These are phyloP conservation scores for Cutaneotrichosporon sp. DNA, from an alignment of 1,284 basidiomycete genomes.

Conservation along the genomic window DNA sequence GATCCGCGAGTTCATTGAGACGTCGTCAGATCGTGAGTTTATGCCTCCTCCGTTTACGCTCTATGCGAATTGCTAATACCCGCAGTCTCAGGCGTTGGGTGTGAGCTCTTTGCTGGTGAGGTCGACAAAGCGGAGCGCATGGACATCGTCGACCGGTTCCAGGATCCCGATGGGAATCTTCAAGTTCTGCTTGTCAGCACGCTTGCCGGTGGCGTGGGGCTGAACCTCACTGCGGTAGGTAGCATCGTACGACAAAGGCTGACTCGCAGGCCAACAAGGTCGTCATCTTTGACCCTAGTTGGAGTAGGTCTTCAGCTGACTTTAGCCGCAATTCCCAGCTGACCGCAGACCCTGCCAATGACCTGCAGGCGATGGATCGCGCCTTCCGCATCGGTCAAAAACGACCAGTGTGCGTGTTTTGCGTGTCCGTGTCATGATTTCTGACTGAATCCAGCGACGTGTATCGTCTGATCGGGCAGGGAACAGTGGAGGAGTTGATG, in stretches of 20 bases:
- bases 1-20: slow-evolving; percentile 47
- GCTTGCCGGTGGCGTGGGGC: slow-evolving; percentile 40
- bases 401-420: slow-evolving; percentile 46
- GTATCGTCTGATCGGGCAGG: slow-evolving; percentile 53
- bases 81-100: slow-evolving; percentile 35
- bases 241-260: neutral
- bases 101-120: slow-evolving; percentile 49
- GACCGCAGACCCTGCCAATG: slow-evolving; percentile 43
- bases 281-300: slow-evolving; percentile 50
- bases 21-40: slow-evolving; percentile 38
- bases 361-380: slow-evolving; percentile 52
- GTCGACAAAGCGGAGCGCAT: slow-evolving; percentile 44
- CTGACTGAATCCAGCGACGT: slow-evolving; percentile 41
- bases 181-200: slow-evolving; percentile 49
- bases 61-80: too few relatives aligned
- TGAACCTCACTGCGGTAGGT: slow-evolving; percentile 45
- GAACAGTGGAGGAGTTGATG: slow-evolving; percentile 52
- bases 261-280: slow-evolving; percentile 47
- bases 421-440: neutral
- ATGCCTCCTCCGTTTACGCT: slow-evolving; percentile 16
- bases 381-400: slow-evolving; percentile 55
- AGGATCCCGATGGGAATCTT: slow-evolving; percentile 42
- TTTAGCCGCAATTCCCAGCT: neutral
- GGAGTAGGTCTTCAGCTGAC: slow-evolving; percentile 34
- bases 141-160: slow-evolving; percentile 51